Conservation (phyloP, 495 filamentous ascomycete genomes). For the Pyronema omphalodes region DNA sequence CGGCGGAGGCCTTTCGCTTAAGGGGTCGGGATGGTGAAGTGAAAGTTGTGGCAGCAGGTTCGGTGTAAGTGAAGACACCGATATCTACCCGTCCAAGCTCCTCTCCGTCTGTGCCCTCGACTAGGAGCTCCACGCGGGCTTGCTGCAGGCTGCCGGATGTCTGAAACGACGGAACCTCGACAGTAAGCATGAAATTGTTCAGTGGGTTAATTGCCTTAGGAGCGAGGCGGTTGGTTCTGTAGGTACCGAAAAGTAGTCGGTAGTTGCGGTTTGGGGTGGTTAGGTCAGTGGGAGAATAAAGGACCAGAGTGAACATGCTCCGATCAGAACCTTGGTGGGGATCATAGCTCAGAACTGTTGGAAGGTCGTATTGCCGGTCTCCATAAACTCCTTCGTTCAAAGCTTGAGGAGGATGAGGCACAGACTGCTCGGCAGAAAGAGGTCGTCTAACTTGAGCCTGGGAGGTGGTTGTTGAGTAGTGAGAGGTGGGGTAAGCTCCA, state of each 20-base stretch:
- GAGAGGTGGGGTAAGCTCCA: conserved; percentile 16
- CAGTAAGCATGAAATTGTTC: conserved; percentile 50
- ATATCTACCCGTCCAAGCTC: conserved; percentile 45
- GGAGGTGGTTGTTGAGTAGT: conserved; percentile 13
- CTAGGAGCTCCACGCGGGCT: not conserved
- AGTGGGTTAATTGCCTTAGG: conserved; percentile 38
- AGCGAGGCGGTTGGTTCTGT: conserved; percentile 44
- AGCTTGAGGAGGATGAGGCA: conserved; percentile 17
- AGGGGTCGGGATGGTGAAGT: conserved; percentile 10
- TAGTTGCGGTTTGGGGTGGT: conserved; percentile 37
- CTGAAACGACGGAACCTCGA: conserved; percentile 51
- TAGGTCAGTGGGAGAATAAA: conserved; percentile 56
- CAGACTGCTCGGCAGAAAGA: conserved; percentile 9
- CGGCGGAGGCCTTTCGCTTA: conserved; percentile 18
- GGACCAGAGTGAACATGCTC: conserved; percentile 50
- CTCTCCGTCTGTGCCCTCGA: conserved; percentile 19
- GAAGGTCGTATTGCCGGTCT: conserved; percentile 31
- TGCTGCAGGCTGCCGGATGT: conserved; percentile 38
- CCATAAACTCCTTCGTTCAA: conserved; percentile 18
- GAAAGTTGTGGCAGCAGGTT: conserved; percentile 20
- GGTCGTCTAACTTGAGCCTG: conserved; percentile 10
- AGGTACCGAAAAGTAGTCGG: conserved; percentile 56
- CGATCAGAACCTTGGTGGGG: conserved; percentile 50
- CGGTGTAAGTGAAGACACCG: conserved; percentile 60
- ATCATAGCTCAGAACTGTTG: conserved; percentile 46